Percentiles rank a stretch among this genome's conserved stretches.
Conservation (phyloP, 805 yeast genomes). For the Yamadazyma sp. region DNA sequence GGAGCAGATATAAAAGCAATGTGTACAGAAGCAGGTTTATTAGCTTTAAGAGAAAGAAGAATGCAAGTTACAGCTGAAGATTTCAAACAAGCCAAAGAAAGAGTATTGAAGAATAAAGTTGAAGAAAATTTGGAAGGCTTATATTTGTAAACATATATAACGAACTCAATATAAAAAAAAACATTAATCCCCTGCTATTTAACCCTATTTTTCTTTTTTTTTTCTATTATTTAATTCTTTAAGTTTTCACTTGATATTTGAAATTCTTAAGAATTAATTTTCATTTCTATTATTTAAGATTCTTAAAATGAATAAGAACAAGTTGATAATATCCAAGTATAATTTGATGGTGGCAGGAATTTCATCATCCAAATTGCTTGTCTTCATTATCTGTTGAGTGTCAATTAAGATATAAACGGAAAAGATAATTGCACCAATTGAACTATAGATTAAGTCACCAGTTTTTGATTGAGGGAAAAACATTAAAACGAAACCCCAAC, state of each 20-base stretch:
- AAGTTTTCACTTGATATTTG: neutral
- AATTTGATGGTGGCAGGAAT: conserved; percentile 74
- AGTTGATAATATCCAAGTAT: conserved; percentile 78
- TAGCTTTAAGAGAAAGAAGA: conserved; percentile 93
- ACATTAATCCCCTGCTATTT: neutral
- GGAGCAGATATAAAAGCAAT: conserved; percentile 98
- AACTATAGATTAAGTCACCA: conserved; percentile 65
- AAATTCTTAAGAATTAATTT: neutral
- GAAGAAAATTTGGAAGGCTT: conserved; percentile 95
- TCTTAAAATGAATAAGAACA: conserved; percentile 73
- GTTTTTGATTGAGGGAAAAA: conserved; percentile 60
- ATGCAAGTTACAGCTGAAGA: conserved; percentile 96
- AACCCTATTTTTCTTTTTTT: neutral
- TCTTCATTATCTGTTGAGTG: conserved; percentile 76
- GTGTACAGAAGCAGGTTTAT: conserved; percentile 94
- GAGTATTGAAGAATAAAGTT: conserved; percentile 92
- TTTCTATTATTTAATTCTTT: neutral
- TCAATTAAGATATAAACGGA: conserved; percentile 72
- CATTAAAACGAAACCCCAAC: conserved; percentile 66
- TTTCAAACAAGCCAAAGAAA: conserved; percentile 89
- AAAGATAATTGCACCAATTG: conserved; percentile 72
- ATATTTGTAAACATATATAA: conserved; percentile 44
- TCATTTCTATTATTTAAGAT: conserved; percentile 10
- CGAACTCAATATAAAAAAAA: neutral
- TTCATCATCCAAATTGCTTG: conserved; percentile 78